Conservation (phyloP, 495 filamentous ascomycete species). For the Saxispiralis lemnorum region DNA sequence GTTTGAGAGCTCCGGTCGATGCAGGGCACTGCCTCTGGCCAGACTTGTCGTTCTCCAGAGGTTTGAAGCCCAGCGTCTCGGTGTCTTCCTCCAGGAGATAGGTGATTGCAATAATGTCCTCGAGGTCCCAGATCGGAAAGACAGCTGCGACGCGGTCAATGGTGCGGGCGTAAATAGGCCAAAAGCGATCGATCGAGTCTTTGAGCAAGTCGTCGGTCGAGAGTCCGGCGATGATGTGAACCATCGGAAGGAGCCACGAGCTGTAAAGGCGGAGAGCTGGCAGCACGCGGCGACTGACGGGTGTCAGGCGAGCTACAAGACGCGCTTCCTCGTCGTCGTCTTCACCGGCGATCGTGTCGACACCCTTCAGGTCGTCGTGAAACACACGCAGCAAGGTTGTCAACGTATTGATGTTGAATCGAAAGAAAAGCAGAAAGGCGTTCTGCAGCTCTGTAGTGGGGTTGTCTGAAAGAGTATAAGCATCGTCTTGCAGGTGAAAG, state of each 20-base stretch:
- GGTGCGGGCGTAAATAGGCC: conserved; percentile 7
- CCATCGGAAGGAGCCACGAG: conserved; percentile 45
- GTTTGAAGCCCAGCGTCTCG: conserved; percentile 56
- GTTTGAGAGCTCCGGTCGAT: conserved; percentile 27
- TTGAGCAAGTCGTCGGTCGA: conserved; percentile 33
- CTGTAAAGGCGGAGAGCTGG: conserved; percentile 57
- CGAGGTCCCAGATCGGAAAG: conserved; percentile 13
- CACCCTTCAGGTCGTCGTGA: conserved; percentile 41
- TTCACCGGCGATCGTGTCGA: conserved; percentile 19
- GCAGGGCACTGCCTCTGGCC: conserved; percentile 24
- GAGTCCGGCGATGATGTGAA: conserved; percentile 25
- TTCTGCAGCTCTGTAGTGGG: conserved; percentile 25
- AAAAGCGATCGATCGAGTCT: conserved; percentile 27
- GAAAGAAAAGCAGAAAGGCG: conserved; percentile 54
- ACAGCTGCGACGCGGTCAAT: conserved; percentile 7
- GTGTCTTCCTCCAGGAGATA: conserved; percentile 68
- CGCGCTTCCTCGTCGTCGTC: not conserved
- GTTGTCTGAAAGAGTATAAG: not conserved
- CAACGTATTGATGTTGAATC: conserved; percentile 69
- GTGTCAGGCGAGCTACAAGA: conserved; percentile 40
- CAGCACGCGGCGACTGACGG: conserved; percentile 44
- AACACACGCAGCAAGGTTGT: conserved; percentile 59
- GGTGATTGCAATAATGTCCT: conserved; percentile 35
- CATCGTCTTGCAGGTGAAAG: not conserved
- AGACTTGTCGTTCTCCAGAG: conserved; percentile 37